phyloP scores from a whole-genome alignment of 2,329 filamentous ascomycete species.

The Aspergillus latus region DNA sequence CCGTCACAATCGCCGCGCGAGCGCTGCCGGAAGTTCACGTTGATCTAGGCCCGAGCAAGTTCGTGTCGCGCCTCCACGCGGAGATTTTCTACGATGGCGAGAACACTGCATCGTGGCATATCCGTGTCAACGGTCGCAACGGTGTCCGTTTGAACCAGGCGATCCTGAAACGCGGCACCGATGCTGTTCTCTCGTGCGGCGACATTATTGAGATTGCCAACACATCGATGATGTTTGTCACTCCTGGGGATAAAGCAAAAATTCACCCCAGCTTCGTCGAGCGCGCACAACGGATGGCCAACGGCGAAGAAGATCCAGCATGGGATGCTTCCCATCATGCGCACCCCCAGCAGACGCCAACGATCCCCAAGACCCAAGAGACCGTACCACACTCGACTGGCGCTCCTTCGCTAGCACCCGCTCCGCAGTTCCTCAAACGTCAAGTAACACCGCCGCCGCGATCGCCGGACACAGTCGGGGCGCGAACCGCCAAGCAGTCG shows the following conservation, averaged over 20 bases:
- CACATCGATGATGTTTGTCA: conserved; percentile 97
- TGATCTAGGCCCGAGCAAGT: conserved; percentile 81
- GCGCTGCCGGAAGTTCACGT: conserved; percentile 67
- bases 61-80: conserved; percentile 75
- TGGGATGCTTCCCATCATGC: conserved; percentile 42
- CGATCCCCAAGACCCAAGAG: conserved; percentile 17
- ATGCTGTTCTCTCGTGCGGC: conserved; percentile 72
- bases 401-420: conserved; percentile 42
- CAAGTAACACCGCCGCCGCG: conserved; percentile 43
- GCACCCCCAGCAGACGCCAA: conserved; percentile 34
- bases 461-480: conserved; percentile 41
- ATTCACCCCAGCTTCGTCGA: conserved; percentile 70
- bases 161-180: conserved; percentile 65
- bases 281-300: conserved; percentile 56
- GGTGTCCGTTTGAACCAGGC: conserved; percentile 80
- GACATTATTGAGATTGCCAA: conserved; percentile 89
- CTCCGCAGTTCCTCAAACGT: conserved; percentile 46
- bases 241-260: conserved; percentile 72
- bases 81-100: conserved; percentile 72
- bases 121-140: conserved; percentile 87
- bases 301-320: conserved; percentile 39
- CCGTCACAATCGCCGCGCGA: conserved; percentile 45
- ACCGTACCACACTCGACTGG: conserved; percentile 25
- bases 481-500: conserved; percentile 45
- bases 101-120: conserved; percentile 67